Percentiles rank a stretch among this genome's conserved stretches.
Conservation (phyloP, 148 eudicot species). For the Suaeda aralocaspica region DNA sequence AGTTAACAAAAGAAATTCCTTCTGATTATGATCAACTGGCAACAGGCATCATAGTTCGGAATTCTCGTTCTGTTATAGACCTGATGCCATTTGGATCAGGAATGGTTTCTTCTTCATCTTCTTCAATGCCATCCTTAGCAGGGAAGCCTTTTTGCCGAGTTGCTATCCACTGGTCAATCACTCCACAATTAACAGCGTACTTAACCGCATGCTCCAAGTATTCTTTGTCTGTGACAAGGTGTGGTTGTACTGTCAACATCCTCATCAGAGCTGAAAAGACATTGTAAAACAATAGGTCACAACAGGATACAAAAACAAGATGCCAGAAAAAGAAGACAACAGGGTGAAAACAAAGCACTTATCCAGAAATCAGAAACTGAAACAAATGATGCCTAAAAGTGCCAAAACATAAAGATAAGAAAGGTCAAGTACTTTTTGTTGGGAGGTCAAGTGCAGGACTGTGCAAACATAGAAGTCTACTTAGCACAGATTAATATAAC, state of each 20-base stretch:
- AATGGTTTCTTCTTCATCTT: constrained; percentile 39
- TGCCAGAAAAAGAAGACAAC: not conserved
- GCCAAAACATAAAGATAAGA: constrained; percentile 3
- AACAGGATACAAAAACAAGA: not conserved
- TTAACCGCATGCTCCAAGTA: constrained; percentile 61
- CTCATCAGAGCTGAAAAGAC: constrained; percentile 63
- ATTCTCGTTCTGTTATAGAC: constrained; percentile 70
- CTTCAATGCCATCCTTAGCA: constrained; percentile 67
- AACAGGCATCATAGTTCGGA: constrained; percentile 44
- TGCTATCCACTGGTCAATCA: constrained; percentile 72
- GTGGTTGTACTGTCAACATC: constrained; percentile 77
- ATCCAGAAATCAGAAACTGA: not conserved
- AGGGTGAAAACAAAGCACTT: not conserved
- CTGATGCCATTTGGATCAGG: constrained; percentile 61
- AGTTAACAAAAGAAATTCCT: constrained; percentile 3
- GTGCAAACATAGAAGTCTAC: not conserved
- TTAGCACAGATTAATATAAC: not conserved
- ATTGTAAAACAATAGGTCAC: constrained; percentile 9
- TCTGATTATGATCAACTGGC: constrained; percentile 15
- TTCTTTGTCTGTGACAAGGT: constrained; percentile 62
- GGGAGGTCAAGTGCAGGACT: constrained; percentile 4
- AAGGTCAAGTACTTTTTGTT: not conserved
- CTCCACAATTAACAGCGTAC: constrained; percentile 78
- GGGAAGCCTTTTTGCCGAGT: constrained; percentile 66
- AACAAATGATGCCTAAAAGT: not conserved